Evolutionary conservation across 208 protist genomes (phyloP).

Genomic region (Strigomonas oncopelti): DNA sequence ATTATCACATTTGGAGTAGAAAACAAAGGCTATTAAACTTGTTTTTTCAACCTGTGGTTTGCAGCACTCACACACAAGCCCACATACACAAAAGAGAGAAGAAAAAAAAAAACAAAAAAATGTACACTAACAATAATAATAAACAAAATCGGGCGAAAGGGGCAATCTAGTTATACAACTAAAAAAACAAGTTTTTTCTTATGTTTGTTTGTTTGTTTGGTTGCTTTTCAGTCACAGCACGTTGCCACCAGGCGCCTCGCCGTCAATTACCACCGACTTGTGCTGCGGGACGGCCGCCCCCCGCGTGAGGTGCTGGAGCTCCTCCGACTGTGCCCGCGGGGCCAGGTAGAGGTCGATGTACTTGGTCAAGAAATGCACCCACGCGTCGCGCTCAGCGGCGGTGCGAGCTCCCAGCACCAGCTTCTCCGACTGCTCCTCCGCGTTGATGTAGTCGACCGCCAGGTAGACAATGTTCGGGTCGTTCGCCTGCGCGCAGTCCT

Average conservation of each 20-base stretch:
- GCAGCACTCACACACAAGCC: no score
- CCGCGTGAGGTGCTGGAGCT: conserved; percentile 30
- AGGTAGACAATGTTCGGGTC: conserved; percentile 46
- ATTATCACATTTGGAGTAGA: no score
- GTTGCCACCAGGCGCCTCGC: conserved; percentile 55
- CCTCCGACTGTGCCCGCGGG: conserved; percentile 46
- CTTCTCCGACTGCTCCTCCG: conserved; percentile 21
- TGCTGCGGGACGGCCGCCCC: conserved; percentile 37
- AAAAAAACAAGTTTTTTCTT: no score
- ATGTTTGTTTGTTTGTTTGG: no score
- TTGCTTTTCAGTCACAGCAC: conserved; percentile 14
- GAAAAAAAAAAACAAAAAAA: conserved; percentile 10
- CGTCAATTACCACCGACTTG: conserved; percentile 48
- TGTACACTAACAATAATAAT: no score
- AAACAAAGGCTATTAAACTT: neutral
- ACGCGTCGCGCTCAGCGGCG: conserved; percentile 39
- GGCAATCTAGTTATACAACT: no score
- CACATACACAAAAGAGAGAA: neutral
- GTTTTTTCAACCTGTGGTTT: conserved; percentile 1
- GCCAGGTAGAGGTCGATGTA: conserved; percentile 69
- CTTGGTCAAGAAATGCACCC: conserved; percentile 59
- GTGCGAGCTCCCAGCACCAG: conserved; percentile 39
- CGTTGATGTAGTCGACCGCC: conserved; percentile 48
- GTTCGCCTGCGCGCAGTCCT: conserved; percentile 47
- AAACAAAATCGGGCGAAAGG: no score